Evolutionary conservation across 306 rosid genomes (phyloP), one percentile per base, ranked within the genome.

Genomic region (Rosa lucieae): DNA sequence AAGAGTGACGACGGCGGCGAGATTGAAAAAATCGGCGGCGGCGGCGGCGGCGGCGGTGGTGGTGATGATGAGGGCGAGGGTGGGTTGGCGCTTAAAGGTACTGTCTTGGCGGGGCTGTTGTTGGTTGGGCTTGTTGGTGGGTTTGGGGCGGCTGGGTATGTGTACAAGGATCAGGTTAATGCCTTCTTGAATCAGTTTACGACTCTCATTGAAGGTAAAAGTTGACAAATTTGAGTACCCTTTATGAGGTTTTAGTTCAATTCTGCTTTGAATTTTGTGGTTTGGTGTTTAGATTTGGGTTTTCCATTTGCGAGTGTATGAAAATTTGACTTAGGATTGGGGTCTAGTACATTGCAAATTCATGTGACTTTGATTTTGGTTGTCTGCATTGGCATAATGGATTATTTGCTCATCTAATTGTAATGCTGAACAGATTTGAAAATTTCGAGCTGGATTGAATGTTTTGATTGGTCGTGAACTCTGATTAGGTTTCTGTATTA

Each of bases 51-150:
- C n/a, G n/a, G n/a, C n/a, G 82, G 23, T 6, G 84, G 49, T 0
- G 79, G 46, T 5, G 61, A 35, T 7, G 71, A 15, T 0, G 70
- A 72, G 42, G 79, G 75, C 10, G 61, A 73, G 2, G 80, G 46
- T 0, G 82, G 13, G 17, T 18, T 77, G 55, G 93, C 98, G 63
- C 46, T 95, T 42, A 93, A 87, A 72, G 99, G 99, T 26, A 85
- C 99, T 26, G 49, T 96, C 72, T 81, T 96, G 82, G 98, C 94
- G 39, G 99, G 97, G 35, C 39, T 93, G 6, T 75, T 96, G 40
- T 83, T 93, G 58, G 76, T 96, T 21, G 94, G 94, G n/a, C 1
- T 87, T 39, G 91, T 96, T 53, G 98, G 99, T n/a, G 97, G 98
- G 18, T 89, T 91, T 67, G 93, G 86, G 29, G 67, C 91, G 13